A percentile compares a stretch with the other conserved stretches of the same genome.
phyloP scores from a whole-genome alignment of 2,329 filamentous ascomycete species.

The Fusarium sublunatum region DNA sequence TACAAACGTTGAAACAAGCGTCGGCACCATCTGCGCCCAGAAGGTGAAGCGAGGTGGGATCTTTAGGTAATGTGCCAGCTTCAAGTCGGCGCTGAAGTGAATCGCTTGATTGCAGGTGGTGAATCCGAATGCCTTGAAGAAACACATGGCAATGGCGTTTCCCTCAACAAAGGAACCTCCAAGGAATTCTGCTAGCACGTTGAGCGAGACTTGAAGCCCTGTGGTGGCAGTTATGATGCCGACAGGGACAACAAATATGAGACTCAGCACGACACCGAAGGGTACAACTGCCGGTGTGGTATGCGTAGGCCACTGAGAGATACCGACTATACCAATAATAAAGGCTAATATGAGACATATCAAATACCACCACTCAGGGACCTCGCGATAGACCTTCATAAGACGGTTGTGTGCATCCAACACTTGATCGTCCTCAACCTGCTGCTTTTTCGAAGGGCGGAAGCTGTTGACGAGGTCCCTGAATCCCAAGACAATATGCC shows the following conservation, averaged over 20 bases:
- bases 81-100: slow-evolving; percentile 51
- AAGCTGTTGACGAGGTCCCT: slow-evolving; percentile 47
- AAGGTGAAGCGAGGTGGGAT: slow-evolving; percentile 53
- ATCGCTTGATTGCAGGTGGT: slow-evolving; percentile 52
- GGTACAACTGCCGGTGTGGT: slow-evolving; percentile 57
- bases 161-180: slow-evolving; percentile 57
- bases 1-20: slow-evolving; percentile 50
- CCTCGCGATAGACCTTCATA: slow-evolving; percentile 60
- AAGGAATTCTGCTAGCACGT: slow-evolving; percentile 61
- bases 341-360: slow-evolving; percentile 48
- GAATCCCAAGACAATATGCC: slow-evolving; percentile 54
- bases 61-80: slow-evolving; percentile 60
- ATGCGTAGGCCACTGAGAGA: slow-evolving; percentile 56
- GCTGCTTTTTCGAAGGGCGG: slow-evolving; percentile 42
- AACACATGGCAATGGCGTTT: slow-evolving; percentile 60
- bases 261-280: slow-evolving; percentile 55
- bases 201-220: slow-evolving; percentile 55
- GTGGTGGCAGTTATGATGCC: slow-evolving; percentile 60
- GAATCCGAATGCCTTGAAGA: slow-evolving; percentile 58
- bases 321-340: slow-evolving; percentile 50
- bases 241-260: slow-evolving; percentile 58
- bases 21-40: slow-evolving; percentile 51
- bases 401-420: slow-evolving; percentile 59
- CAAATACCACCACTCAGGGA: slow-evolving; percentile 62
- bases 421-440: slow-evolving; percentile 36